Evolutionary conservation across 345 rosid genomes (phyloP).

Genomic region (Salix koriyanagi): DNA sequence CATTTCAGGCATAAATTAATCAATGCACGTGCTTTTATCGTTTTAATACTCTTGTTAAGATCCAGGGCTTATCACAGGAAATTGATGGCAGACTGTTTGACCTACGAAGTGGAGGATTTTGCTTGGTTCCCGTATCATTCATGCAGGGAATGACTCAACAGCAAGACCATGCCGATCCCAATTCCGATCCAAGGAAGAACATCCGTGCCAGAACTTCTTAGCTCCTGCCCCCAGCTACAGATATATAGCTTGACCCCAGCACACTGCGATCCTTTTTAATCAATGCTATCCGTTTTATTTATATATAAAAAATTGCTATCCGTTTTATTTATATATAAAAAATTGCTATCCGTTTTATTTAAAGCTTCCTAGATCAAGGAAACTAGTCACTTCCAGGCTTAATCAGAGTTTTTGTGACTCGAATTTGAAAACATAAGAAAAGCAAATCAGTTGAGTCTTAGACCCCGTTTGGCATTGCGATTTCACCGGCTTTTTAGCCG

Average conservation of each 20-base stretch:
- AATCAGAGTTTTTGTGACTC: background rate
- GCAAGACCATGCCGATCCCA: background rate
- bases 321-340: background rate
- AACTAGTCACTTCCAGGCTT: background rate
- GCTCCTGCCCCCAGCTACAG: background rate
- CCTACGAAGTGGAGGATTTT: conserved; percentile 48
- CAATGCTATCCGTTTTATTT: background rate
- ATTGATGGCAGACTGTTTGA: conserved; percentile 17
- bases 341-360: background rate
- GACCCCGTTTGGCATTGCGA: no score
- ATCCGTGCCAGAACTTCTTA: background rate
- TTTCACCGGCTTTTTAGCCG: no score
- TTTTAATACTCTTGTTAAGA: background rate
- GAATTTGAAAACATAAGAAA: no score
- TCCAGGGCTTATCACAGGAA: conserved; percentile 21
- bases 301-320: background rate
- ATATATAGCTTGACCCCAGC: background rate
- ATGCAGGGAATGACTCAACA: conserved; percentile 18
- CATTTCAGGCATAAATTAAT: background rate
- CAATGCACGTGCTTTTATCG: background rate
- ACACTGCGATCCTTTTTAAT: background rate
- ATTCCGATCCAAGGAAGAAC: background rate
- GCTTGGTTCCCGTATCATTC: conserved; percentile 48
- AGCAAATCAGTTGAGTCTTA: no score
- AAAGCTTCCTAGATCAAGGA: background rate